These are phyloP conservation scores for Nicotiana undulata DNA, from an alignment of 257 asterid genomes.

Conservation along the genomic window DNA sequence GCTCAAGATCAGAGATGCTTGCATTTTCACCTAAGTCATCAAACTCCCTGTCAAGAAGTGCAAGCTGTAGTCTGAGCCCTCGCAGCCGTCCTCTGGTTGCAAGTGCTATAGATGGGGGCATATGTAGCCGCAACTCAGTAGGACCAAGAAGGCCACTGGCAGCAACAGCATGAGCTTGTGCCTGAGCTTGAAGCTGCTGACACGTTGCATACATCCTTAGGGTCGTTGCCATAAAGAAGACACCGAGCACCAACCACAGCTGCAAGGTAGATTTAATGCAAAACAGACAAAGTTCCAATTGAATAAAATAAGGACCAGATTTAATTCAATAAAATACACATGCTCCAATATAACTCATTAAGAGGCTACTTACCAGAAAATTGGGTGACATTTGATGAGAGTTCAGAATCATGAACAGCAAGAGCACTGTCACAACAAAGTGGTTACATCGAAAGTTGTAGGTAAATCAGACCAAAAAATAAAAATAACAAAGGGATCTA, in stretches of 20 bases:
- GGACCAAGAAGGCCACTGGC: slow-evolving; percentile 96
- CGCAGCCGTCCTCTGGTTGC: slow-evolving; percentile 94
- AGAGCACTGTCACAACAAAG: slow-evolving; percentile 60
- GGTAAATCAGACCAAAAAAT: neutral
- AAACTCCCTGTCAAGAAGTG: slow-evolving; percentile 97
- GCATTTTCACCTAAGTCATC: slow-evolving; percentile 72
- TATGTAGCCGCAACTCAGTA: slow-evolving; percentile 88
- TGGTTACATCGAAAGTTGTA: slow-evolving; percentile 10
- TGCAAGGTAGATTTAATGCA: slow-evolving; percentile 17
- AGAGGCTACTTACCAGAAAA: slow-evolving; percentile 72
- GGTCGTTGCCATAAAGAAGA: slow-evolving; percentile 86
- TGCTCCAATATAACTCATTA: neutral
- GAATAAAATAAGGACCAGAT: neutral
- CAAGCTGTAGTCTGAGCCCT: slow-evolving; percentile 97
- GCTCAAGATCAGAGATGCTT: slow-evolving; percentile 4
- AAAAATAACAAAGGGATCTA: slow-evolving; percentile 9
- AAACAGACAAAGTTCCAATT: neutral
- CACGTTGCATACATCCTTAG: slow-evolving; percentile 98
- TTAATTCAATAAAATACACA: neutral
- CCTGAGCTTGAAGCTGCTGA: slow-evolving; percentile 99
- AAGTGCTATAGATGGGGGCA: slow-evolving; percentile 97
- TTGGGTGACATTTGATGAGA: slow-evolving; percentile 98
- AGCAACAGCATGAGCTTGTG: slow-evolving; percentile 97
- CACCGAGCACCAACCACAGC: slow-evolving; percentile 99
- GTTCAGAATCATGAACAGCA: slow-evolving; percentile 95